phyloP scores from a whole-genome alignment of 208 protist genomes.

The Dictyostelium gargantuum region DNA sequence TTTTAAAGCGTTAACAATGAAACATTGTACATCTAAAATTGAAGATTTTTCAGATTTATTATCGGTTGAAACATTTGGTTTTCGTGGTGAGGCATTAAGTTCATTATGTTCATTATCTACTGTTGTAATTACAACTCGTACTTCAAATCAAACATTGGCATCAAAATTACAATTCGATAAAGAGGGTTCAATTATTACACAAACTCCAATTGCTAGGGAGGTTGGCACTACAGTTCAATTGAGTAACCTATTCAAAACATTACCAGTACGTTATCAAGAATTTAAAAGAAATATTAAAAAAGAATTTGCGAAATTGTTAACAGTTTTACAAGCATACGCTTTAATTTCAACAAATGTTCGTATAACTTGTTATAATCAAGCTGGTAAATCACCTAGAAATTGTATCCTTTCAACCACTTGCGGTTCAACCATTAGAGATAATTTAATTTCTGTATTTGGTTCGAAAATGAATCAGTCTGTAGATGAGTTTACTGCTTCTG shows the following conservation, averaged over 20 bases:
- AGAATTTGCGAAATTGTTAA: constrained; percentile 74
- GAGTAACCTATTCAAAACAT: not conserved
- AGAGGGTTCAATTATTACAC: not conserved
- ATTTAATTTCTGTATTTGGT: constrained; percentile 73
- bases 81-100: constrained; percentile 97
- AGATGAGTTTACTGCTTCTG: not conserved
- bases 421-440: not conserved
- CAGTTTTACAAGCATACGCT: constrained; percentile 80
- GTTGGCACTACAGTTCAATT: constrained; percentile 66
- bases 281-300: constrained; percentile 88
- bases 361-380: constrained; percentile 52
- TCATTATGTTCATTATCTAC: constrained; percentile 90
- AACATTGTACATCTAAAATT: constrained; percentile 88
- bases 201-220: constrained; percentile 4
- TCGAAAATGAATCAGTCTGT: constrained; percentile 35
- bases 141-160: not conserved
- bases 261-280: constrained; percentile 92
- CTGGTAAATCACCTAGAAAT: not conserved
- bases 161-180: not conserved
- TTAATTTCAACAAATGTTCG: constrained; percentile 61
- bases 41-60: constrained; percentile 85
- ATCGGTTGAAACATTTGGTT: constrained; percentile 91
- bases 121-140: constrained; percentile 83
- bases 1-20: constrained; percentile 72
- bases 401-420: not conserved